Base-by-base conservation (phyloP, 1,284 basidiomycete species). In the Marasmius sp. region DNA sequence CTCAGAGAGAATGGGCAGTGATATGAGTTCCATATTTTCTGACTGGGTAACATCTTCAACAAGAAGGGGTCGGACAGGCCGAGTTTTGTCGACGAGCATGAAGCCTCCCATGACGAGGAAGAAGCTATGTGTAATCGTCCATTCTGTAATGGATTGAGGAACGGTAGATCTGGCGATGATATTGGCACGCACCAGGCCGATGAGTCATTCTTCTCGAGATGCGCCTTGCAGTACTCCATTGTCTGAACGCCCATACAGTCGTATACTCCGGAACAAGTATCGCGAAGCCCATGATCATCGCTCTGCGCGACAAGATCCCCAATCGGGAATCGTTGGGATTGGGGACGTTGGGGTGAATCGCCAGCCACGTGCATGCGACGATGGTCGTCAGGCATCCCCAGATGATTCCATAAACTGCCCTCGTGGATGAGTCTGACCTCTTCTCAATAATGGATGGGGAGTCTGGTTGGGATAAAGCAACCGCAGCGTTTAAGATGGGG, bases 361-460 rank as follows among this genome's bases (percentile, higher is more conserved):
- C 51, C 11, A 57, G 36, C 60, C 60, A 61, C 9, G 60, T 61
- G 36, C 60, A 61, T n/a, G 60, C 60, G 36, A 61, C 56, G 33
- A 61, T 43, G 2, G 60, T 61, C 2, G 55, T 57, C 36, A 57
- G 11, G 20, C 54, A 61, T 36, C 60, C 50, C 54, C 54, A 61
- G 12, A 61, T 36, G 47, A 61, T 61, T 1, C 48, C 55, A 36
- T 22, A 20, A 5, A 58, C 59, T 20, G 59, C 33, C 14, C 59
- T 52, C 18, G 59, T 53, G 1, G 52, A 10, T 38, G 34, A 9
- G 36, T 27, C 27, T 5, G 27, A 27, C 27, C 27, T 27, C 27
- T 27, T 27, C 27, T 27, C 27, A 27, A 27, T 27, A 5, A 27
- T 5, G 27, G 27, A 27, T 5, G 27, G 27, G 27, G 27, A 27